Base-by-base conservation (phyloP, 1,284 basidiomycete species). In the Rhodotorula sp. region DNA sequence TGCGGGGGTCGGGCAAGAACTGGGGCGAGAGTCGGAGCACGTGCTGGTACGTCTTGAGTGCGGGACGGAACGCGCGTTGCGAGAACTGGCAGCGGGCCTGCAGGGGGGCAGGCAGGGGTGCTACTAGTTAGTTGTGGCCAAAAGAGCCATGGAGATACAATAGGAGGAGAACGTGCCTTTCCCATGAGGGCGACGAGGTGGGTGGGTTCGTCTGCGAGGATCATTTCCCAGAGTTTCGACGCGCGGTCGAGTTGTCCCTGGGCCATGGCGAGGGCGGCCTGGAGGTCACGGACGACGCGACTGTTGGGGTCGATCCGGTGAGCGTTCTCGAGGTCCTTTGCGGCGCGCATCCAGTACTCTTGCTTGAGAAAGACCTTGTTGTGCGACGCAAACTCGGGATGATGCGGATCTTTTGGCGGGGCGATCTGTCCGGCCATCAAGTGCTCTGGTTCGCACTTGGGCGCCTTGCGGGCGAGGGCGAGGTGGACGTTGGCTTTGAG, bases 1-100 rank as follows among this genome's bases (percentile, higher is more conserved):
- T 90, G 22, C 94, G 86, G 44, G 94, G 94, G 80, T 97, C 94
- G 0, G 94, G 95, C 30, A 85, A 82, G 80, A 90, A 91, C 20
- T 85, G 81, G 0, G 94, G 93, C 64, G 87, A 88, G 57, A 91
- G 84, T 56, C 85, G 83, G 22, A 97, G 84, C 20, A 94, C 88
- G 5, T 88, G 87, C 79, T 95, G 94, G 80, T 95, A 96, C 4
- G 88, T 80, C 74, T 88, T 87, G 26, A 96, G 84, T 1, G 94
- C 88, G 60, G 88, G 87, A n/a, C 86, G 83, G 77, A 87, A 91
- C 71, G 89, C 87, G 60, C 91, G 85, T 70, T 88, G 85, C 24
- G 89, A 87, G 78, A 93, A 95, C 29, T 91, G 84, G 71, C 95
- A 89, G 62, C 92, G 86, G 1, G 90, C 93, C 87, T 93, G 76